A percentile compares a stretch with the other conserved stretches of the same genome.
phyloP scores from a whole-genome alignment of 176 grass and related monocot genomes.

The sorghum (Sorghum bicolor) region Sorghum_bicolor_NCBIv3 NC_012872.2:68783001-68783500 shows the following conservation, averaged over 20 bases:
- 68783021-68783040: constrained; percentile 73
- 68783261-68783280: constrained; percentile 35
- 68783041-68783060: constrained; percentile 86
- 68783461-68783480: not conserved
- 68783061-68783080: constrained; percentile 90
- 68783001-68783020: not conserved
- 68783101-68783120: constrained; percentile 60
- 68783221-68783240: not conserved
- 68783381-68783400: constrained; percentile 22
- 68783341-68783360: not conserved
- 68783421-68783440: not conserved
- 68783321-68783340: not conserved
- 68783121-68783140: constrained; percentile 67
- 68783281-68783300: not conserved
- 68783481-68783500: not conserved
- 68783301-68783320: not conserved
- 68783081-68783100: constrained; percentile 61
- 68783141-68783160: constrained; percentile 88
- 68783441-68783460: not conserved
- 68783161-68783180: not conserved
- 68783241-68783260: constrained; percentile 9
- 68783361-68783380: constrained; percentile 7
- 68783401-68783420: not conserved
- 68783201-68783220: not conserved
- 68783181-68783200: not conserved